Conservation (phyloP, 352 stramenopile species). For the Phytophthora parvispora region DNA sequence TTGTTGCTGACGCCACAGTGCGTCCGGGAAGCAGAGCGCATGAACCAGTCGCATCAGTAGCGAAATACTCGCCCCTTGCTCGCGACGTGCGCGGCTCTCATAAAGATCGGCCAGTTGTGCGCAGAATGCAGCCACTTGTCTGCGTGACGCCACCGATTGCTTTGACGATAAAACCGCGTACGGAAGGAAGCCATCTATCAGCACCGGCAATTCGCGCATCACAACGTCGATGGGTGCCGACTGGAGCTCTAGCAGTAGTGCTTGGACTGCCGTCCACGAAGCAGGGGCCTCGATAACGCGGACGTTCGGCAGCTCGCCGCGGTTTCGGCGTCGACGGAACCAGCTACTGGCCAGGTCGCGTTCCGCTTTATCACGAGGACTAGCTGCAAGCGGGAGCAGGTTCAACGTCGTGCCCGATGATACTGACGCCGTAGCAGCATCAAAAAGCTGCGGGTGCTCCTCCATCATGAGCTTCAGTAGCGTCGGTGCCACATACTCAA, state of each 20-base stretch:
- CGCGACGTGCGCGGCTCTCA: constrained; percentile 30
- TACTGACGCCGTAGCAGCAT: constrained; percentile 24
- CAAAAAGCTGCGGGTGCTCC: constrained; percentile 58
- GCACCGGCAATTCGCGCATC: constrained; percentile 32
- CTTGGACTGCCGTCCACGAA: constrained; percentile 40
- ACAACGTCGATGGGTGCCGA: constrained; percentile 45
- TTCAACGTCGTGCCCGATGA: constrained; percentile 27
- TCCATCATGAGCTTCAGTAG: constrained; percentile 64
- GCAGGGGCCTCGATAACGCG: constrained; percentile 17
- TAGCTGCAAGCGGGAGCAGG: constrained; percentile 34
- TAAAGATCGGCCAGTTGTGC: constrained; percentile 52
- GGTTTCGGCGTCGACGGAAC: constrained; percentile 40
- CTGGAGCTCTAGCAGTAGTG: constrained; percentile 37
- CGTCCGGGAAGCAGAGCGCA: constrained; percentile 58
- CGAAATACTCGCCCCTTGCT: constrained; percentile 31
- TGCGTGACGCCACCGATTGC: constrained; percentile 3
- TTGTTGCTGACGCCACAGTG: constrained; percentile 46
- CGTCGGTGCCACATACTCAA: constrained; percentile 67
- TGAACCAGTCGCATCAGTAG: constrained; percentile 56
- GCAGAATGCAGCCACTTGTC: constrained; percentile 40
- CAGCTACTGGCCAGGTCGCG: constrained; percentile 34
- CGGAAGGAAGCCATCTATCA: constrained; percentile 47
- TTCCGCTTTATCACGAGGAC: constrained; percentile 23
- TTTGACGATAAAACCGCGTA: constrained; percentile 33
- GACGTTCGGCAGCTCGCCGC: constrained; percentile 14